Base-by-base conservation (phyloP, 768 basidiomycete species). In the Leccinum rimulosum region DNA sequence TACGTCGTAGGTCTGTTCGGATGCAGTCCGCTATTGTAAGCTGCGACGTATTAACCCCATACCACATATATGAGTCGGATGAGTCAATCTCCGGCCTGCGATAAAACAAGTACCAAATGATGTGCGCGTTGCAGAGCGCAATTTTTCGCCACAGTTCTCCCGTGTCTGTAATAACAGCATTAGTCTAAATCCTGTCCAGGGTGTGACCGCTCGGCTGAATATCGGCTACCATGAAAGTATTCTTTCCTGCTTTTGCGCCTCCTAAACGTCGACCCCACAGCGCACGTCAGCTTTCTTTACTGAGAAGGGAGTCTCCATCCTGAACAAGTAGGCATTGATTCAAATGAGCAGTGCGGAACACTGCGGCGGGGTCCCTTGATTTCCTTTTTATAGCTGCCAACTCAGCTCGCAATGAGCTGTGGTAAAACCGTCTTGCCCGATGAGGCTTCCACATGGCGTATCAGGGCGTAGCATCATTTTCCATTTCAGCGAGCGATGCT, bases 81-180 rank as follows among this genome's bases (percentile, higher is more conserved):
- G 12, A 22, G 55, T 61, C 67, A 60, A 69, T 70, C 67, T 66
- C 68, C 67, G 69, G 50, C 56, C 35, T 57, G 55, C 54, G 53
- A 61, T 54, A 27, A 25, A 54, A 56, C 60, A 52, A 43, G 49
- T 45, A 17, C 45, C 22, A 57, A 35, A 56, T 55, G 54, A 40
- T 51, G 54, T 40, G 64, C 36, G 53, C 48, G 38, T 38, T 59
- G 54, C 49, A 54, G 19, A 45, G 19, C 11, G 40, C 43, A 45
- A 45, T 11, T 3, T 45, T 19, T 45, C 43, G 43, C 43, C 43
- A 45, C 43, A 45, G 11, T 45, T 45, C 43, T 45, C 43, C 43
- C 43, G 43, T 45, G n/a, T 43, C 43, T 43, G 43, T 19, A 22
- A 45, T 45, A 45, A 45, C 43, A 45, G 43, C 19, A 45, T 45